Evolutionary conservation across 495 filamentous ascomycete species (phyloP).

Genomic region (Neurospora sp.): DNA sequence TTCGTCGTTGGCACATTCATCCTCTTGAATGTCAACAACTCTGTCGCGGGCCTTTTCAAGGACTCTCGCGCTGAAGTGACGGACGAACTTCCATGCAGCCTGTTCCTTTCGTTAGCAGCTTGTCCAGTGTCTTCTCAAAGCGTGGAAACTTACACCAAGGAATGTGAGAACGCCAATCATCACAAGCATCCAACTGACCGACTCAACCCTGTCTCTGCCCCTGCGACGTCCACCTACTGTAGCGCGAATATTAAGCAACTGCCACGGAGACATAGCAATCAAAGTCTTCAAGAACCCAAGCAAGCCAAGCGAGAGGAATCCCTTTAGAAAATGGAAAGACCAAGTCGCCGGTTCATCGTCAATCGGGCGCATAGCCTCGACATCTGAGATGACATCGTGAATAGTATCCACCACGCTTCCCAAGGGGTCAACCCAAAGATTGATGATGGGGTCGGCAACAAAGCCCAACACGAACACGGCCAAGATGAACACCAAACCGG

Average conservation of each 20-base stretch:
- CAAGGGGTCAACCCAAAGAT: slow-evolving; percentile 71
- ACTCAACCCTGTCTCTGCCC: slow-evolving; percentile 63
- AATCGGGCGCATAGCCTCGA: slow-evolving; percentile 22
- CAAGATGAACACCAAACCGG: slow-evolving; percentile 55
- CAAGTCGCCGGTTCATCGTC: slow-evolving; percentile 48
- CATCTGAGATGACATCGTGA: slow-evolving; percentile 23
- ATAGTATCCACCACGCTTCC: slow-evolving; percentile 33
- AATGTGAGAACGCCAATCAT: slow-evolving; percentile 74
- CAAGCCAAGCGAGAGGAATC: slow-evolving; percentile 72
- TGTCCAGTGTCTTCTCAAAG: not conserved
- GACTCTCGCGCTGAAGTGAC: slow-evolving; percentile 54
- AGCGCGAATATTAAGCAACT: slow-evolving; percentile 62
- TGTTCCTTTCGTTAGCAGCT: slow-evolving; percentile 28
- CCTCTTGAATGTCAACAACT: slow-evolving; percentile 74
- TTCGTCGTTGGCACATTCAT: slow-evolving; percentile 56
- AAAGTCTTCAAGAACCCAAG: slow-evolving; percentile 78
- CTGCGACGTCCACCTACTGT: slow-evolving; percentile 40
- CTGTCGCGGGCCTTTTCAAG: slow-evolving; percentile 67
- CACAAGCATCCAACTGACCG: slow-evolving; percentile 67
- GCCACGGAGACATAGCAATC: slow-evolving; percentile 61
- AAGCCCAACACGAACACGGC: slow-evolving; percentile 77
- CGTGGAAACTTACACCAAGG: slow-evolving; percentile 54
- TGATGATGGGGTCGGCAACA: slow-evolving; percentile 86
- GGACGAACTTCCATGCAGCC: slow-evolving; percentile 72
- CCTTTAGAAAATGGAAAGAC: slow-evolving; percentile 79